A percentile compares a stretch with the other conserved stretches of the same genome.
These are phyloP conservation scores for Theileria equi DNA, from an alignment of 169 alveolate species.

Conservation along the genomic window DNA sequence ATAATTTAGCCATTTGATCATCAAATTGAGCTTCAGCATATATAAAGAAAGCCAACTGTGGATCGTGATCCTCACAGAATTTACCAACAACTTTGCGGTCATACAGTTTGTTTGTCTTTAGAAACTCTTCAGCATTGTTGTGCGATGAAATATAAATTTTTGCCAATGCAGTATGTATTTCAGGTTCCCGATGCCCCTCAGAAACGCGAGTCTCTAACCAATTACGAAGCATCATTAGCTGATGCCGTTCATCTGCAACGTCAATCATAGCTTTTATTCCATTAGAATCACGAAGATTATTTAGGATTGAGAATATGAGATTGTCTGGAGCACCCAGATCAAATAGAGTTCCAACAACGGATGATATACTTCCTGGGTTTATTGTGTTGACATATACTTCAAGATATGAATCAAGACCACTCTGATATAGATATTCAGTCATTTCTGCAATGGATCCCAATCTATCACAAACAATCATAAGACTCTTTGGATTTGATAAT, in stretches of 20 bases:
- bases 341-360: slow-evolving; percentile 95
- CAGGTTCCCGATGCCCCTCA: slow-evolving; percentile 50
- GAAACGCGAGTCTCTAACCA: slow-evolving; percentile 40
- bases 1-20: slow-evolving; percentile 95
- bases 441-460: slow-evolving; percentile 97
- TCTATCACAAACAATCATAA: slow-evolving; percentile 97
- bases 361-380: slow-evolving; percentile 94
- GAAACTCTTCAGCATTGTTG: slow-evolving; percentile 93
- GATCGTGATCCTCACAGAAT: slow-evolving; percentile 98
- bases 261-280: slow-evolving; percentile 95
- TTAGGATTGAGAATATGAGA: slow-evolving; percentile 86
- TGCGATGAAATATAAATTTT: slow-evolving; percentile 96
- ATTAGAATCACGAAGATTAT: slow-evolving; percentile 91
- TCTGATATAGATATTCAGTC: slow-evolving; percentile 94
- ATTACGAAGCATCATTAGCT: slow-evolving; percentile 70
- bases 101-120: slow-evolving; percentile 94
- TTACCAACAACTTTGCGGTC: slow-evolving; percentile 96
- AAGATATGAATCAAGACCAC: slow-evolving; percentile 92
- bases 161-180: slow-evolving; percentile 96
- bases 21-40: slow-evolving; percentile 97
- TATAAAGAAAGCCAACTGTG: slow-evolving; percentile 97
- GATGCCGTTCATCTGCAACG: slow-evolving; percentile 96
- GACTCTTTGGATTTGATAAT: slow-evolving; percentile 96
- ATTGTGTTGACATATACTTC: slow-evolving; percentile 96
- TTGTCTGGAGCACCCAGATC: slow-evolving; percentile 98